Evolutionary conservation across 345 rosid species (phyloP).

Genomic region (Populus simonii): DNA sequence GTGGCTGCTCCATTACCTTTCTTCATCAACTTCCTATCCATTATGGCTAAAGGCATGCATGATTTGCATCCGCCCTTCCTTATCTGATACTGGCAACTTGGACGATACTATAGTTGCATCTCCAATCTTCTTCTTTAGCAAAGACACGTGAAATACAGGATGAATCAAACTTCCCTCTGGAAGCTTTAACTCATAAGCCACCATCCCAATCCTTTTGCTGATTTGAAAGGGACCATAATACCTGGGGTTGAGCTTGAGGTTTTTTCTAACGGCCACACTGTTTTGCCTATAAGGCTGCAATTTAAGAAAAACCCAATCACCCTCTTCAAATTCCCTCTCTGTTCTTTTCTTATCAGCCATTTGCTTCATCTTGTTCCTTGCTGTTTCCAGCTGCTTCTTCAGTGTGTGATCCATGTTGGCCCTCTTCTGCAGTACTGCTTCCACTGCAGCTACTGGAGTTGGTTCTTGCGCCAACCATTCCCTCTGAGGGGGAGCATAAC

Average conservation of each 20-base stretch:
- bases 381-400: no score
- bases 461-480: fast-evolving
- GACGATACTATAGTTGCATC: not conserved
- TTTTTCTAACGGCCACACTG: not conserved
- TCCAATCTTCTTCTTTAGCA: not conserved
- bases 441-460: fast-evolving
- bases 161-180: not conserved
- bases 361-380: not conserved
- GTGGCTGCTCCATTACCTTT: no score
- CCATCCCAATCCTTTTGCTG: not conserved
- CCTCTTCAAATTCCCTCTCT: not conserved
- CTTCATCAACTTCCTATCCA: not conserved
- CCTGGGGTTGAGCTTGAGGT: not conserved
- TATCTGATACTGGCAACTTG: not conserved
- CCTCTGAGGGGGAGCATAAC: fast-evolving
- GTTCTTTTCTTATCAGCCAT: not conserved
- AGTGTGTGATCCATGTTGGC: not conserved
- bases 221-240: not conserved
- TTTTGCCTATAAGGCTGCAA: not conserved
- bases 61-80: not conserved
- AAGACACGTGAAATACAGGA: not conserved
- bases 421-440: not conserved
- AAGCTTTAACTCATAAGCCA: not conserved
- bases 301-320: not conserved
- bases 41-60: not conserved